These are phyloP conservation scores for Rhododendron ferrugineum DNA, from an alignment of 148 eudicot species.

Conservation along the genomic window DNA sequence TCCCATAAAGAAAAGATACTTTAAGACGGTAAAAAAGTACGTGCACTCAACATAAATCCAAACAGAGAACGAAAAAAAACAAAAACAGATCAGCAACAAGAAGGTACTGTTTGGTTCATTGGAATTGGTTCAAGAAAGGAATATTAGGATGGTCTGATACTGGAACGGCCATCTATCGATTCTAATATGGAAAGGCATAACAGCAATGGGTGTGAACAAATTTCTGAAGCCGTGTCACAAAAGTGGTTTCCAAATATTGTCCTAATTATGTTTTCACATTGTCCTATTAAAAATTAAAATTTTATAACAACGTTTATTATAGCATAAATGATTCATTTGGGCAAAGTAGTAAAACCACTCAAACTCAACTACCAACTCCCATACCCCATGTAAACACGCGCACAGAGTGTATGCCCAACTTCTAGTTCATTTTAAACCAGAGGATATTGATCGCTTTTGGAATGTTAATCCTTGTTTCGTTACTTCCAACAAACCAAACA, in stretches of 20 bases:
- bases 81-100: neutral
- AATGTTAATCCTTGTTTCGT: neutral
- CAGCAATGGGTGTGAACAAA: neutral
- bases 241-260: neutral
- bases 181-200: neutral
- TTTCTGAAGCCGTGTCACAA: neutral
- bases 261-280: neutral
- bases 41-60: neutral
- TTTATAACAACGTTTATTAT: too few species aligned
- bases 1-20: neutral
- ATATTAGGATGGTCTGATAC: neutral
- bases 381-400: neutral
- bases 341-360: neutral
- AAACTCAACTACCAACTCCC: neutral
- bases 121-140: neutral
- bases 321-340: too few species aligned
- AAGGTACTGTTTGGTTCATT: neutral
- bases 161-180: neutral
- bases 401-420: neutral
- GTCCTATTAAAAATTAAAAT: neutral
- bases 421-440: neutral
- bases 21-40: neutral
- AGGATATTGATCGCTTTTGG: neutral
- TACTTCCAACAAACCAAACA: neutral
- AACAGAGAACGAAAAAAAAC: neutral